Conservation (phyloP, 2,329 filamentous ascomycete species). For the Ophiocordyceps robertsii region DNA sequence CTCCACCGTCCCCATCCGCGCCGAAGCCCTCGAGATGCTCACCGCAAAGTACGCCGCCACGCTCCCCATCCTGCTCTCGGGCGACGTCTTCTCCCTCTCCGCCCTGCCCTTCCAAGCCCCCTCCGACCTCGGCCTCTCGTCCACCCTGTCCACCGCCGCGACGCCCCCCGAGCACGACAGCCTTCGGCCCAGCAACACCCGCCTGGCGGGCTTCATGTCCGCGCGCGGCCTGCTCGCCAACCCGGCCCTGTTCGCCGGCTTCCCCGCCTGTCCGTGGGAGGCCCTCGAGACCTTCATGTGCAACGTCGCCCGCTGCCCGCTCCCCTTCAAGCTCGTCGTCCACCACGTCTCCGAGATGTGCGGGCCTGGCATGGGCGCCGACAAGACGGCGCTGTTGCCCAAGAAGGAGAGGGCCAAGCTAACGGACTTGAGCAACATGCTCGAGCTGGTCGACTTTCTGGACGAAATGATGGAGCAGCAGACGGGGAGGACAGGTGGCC, state of each 20-base stretch:
- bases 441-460: conserved; percentile 47
- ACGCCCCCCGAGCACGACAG: conserved; percentile 2
- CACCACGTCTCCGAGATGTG: conserved; percentile 59
- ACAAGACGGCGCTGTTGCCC: conserved; percentile 38
- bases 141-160: conserved; percentile 8
- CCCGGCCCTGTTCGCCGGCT: conserved; percentile 49
- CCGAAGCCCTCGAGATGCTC: conserved; percentile 45
- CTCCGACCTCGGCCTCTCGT: conserved; percentile 11
- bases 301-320: conserved; percentile 39
- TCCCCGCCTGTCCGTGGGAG: conserved; percentile 44
- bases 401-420: conserved; percentile 42
- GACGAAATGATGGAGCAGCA: conserved; percentile 32
- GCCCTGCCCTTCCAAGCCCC: conserved; percentile 28
- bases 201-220: conserved; percentile 53
- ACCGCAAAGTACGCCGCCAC: conserved; percentile 34
- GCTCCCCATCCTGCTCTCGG: conserved; percentile 55
- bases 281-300: conserved; percentile 50
- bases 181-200: conserved; percentile 25
- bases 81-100: conserved; percentile 49
- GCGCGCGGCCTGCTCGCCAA: conserved; percentile 55
- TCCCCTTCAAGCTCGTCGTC: conserved; percentile 49
- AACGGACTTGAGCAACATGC: conserved; percentile 34
- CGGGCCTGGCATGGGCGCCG: conserved; percentile 38
- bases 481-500: conserved; percentile 15
- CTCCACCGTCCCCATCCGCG: conserved; percentile 45